Conservation (phyloP, 2,329 filamentous ascomycete genomes). For the Chrysoporthe austroafricana region DNA sequence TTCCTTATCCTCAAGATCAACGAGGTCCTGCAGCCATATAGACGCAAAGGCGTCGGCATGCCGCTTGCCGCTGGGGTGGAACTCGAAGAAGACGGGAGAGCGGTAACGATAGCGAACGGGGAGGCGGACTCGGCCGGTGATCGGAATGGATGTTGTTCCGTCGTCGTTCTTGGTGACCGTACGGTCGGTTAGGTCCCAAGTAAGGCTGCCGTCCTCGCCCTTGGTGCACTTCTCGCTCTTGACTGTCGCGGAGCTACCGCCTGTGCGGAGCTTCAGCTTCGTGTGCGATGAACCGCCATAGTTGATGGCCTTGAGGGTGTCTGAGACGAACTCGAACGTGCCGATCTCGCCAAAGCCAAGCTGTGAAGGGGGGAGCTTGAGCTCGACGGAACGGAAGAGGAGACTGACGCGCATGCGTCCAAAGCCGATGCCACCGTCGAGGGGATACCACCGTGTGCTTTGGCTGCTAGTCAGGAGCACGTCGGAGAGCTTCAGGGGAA, state of each 20-base stretch:
- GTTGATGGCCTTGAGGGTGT: constrained; percentile 66
- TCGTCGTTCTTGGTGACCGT: constrained; percentile 41
- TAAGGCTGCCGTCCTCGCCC: constrained; percentile 58
- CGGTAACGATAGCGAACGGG: constrained; percentile 91
- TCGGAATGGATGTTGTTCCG: constrained; percentile 31
- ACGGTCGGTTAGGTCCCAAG: constrained; percentile 53
- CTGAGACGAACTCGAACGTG: constrained; percentile 84
- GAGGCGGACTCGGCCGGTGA: constrained; percentile 58
- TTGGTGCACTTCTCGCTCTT: constrained; percentile 64
- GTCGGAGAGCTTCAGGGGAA: constrained; percentile 85
- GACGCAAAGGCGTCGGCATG: constrained; percentile 75
- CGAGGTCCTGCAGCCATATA: constrained; percentile 83
- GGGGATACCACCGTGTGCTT: constrained; percentile 89
- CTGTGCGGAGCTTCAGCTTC: constrained; percentile 80
- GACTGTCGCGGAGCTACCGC: constrained; percentile 77
- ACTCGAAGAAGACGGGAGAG: constrained; percentile 87
- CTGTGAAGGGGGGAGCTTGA: constrained; percentile 80
- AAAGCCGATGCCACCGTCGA: constrained; percentile 92
- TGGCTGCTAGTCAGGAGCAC: constrained; percentile 88
- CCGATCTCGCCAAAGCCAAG: constrained; percentile 90
- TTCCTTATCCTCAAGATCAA: constrained; percentile 75
- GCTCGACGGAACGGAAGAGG: constrained; percentile 87
- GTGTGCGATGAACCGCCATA: constrained; percentile 69
- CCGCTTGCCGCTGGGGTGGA: constrained; percentile 71
- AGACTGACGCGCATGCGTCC: constrained; percentile 87